Conservation (phyloP, 2,329 filamentous ascomycete genomes). For the Penicillium fuscoglaucum region DNA sequence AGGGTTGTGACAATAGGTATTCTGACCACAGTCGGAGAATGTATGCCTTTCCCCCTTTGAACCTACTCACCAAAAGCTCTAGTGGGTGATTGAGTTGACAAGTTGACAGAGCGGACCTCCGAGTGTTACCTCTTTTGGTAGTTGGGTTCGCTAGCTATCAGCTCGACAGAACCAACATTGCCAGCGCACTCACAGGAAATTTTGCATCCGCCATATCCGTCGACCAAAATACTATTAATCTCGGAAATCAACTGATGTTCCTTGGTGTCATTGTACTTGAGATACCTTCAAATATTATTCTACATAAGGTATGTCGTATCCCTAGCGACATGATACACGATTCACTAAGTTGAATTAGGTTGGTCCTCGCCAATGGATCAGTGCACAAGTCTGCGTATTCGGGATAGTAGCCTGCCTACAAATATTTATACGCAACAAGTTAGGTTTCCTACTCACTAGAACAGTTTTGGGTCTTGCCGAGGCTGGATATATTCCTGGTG, state of each 20-base stretch:
- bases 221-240: conserved; percentile 51
- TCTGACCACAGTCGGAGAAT: neutral
- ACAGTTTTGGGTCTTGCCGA: conserved; percentile 52
- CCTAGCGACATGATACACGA: conserved; percentile 18
- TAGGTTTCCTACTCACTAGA: conserved; percentile 49
- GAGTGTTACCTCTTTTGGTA: conserved; percentile 52
- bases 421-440: conserved; percentile 44
- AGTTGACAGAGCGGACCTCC: conserved; percentile 46
- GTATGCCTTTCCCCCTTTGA: neutral
- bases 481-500: conserved; percentile 55
- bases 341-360: conserved; percentile 28
- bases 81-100: neutral
- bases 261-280: conserved; percentile 53
- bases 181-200: conserved; percentile 52
- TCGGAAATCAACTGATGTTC: conserved; percentile 57
- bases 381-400: conserved; percentile 51
- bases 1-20: neutral
- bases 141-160: conserved; percentile 55
- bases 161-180: conserved; percentile 55
- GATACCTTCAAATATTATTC: conserved; percentile 53
- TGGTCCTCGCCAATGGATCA: conserved; percentile 52
- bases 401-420: conserved; percentile 51
- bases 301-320: conserved; percentile 21
- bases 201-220: conserved; percentile 48
- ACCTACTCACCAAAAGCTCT: too few species aligned